Evolutionary conservation across 495 filamentous ascomycete species (phyloP).

Genomic region (Geopyxis carbonaria): DNA sequence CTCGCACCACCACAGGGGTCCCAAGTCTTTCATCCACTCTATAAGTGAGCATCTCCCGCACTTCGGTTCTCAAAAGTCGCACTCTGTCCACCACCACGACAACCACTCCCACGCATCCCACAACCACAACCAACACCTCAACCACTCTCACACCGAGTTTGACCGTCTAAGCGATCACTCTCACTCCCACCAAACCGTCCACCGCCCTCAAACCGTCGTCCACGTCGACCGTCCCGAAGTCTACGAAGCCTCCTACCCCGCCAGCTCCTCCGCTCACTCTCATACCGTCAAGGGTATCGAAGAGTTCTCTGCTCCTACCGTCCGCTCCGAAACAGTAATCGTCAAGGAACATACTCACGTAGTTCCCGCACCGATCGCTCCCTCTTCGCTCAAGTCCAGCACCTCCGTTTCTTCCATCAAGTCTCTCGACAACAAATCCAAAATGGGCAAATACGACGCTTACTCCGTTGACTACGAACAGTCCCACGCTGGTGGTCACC

Average conservation of each 20-base stretch:
- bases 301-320: slow-evolving; percentile 3
- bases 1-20: slow-evolving; percentile 7
- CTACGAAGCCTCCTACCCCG: slow-evolving; percentile 8
- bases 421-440: slow-evolving; percentile 24
- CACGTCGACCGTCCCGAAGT: slow-evolving; percentile 1
- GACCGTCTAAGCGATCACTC: slow-evolving; percentile 4
- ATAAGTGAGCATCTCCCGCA: slow-evolving; percentile 22
- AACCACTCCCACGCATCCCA: slow-evolving; percentile 12
- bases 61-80: slow-evolving; percentile 19
- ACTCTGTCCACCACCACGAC: slow-evolving; percentile 18
- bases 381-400: neutral
- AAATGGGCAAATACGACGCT: slow-evolving; percentile 26
- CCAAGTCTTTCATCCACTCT: slow-evolving; percentile 3
- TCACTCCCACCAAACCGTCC: slow-evolving; percentile 20
- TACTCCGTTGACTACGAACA: slow-evolving; percentile 11
- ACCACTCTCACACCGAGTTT: slow-evolving; percentile 2
- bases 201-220: slow-evolving; percentile 9
- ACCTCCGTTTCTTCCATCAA: neutral
- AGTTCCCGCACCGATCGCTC: neutral
- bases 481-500: neutral
- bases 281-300: slow-evolving; percentile 7
- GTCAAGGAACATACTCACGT: slow-evolving; percentile 3
- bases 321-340: slow-evolving; percentile 5
- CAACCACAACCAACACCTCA: slow-evolving; percentile 12
- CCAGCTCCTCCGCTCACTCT: slow-evolving; percentile 18